Base-by-base conservation (phyloP, 768 basidiomycete species). In the Pleurotus tuoliensis region DNA sequence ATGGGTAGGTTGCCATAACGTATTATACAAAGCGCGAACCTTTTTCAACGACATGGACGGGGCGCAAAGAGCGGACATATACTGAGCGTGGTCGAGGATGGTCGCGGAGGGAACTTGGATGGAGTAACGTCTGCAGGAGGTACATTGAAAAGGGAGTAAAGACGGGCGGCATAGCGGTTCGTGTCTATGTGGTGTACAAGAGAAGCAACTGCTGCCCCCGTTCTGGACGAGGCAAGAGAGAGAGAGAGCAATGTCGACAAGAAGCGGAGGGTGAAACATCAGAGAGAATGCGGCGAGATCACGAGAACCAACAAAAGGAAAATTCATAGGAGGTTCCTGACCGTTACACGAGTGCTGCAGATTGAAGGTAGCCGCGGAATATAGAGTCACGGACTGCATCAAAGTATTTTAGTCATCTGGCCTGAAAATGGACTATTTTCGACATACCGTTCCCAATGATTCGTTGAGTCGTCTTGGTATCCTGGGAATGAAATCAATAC, bases 381-480 rank as follows among this genome's bases (percentile, higher is more conserved):
- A 88, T 88, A 37, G 87, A 87, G 63, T 88, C 87, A 24, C 85
- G 84, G 6, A 88, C 86, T 88, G 47, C 3, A 61, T 46, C 30
- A 62, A 34, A 56, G 44, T 38, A 25, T 18, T 57, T 64, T 18
- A 62, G 56, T 61, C 47, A 64, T 54, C 45, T 59, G 53, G 30
- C 49, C 38, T 39, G 18, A 48, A 20, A 45, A 48, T 27, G n/a
- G 34, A 56, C 12, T 34, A 37, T 37, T 57, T 24, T 49, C 37
- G 25, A 69, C 82, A 27, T 61, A 90, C 90, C 90, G 61, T 90
- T 91, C 60, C 83, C 82, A 65, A 93, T 92, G 57, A 93, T 90
- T 54, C 83, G 80, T 62, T 91, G 90, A 0, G 90, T 93, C 4
- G 91, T 81, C 70, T 87, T 90, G 12, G 90, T 88, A 69, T 93